phyloP scores from a whole-genome alignment of 805 yeast species.

The Schwanniomyces pseudopolymorphus region DNA sequence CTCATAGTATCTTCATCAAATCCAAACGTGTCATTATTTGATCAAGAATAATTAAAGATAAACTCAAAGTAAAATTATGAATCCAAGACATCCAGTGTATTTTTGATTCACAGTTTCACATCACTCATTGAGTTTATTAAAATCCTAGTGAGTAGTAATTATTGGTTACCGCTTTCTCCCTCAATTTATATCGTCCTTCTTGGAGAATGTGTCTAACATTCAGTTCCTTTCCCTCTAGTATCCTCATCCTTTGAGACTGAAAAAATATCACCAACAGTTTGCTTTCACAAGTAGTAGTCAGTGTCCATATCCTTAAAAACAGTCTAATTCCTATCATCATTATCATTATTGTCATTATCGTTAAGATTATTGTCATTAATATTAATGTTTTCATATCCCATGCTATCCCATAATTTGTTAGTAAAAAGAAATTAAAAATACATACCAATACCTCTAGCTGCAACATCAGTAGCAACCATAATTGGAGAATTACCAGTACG shows the following conservation, averaged over 20 bases:
- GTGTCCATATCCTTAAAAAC: slow-evolving; percentile 2
- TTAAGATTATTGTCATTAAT: neutral
- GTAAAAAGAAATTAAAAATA: slow-evolving; percentile 26
- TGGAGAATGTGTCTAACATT: slow-evolving; percentile 2
- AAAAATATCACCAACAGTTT: neutral
- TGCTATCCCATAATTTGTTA: slow-evolving; percentile 9
- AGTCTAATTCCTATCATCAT: slow-evolving; percentile 2
- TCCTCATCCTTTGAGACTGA: slow-evolving; percentile 2
- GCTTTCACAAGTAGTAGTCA: neutral
- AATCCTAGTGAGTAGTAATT: slow-evolving; percentile 5
- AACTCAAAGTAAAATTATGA: neutral
- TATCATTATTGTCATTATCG: neutral
- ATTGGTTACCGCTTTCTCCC: slow-evolving; percentile 2
- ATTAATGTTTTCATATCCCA: slow-evolving; percentile 3
- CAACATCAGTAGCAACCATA: slow-evolving; percentile 99
- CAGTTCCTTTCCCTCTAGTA: slow-evolving; percentile 1
- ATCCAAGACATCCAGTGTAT: neutral
- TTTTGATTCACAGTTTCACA: slow-evolving; percentile 1
- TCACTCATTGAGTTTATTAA: slow-evolving; percentile 1
- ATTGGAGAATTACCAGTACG: slow-evolving; percentile 90
- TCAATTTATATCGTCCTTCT: slow-evolving; percentile 1
- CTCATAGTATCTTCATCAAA: slow-evolving; percentile 3
- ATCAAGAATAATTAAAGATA: slow-evolving; percentile 1
- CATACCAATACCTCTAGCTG: slow-evolving; percentile 99
- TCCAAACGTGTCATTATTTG: neutral